Evolutionary conservation across 345 rosid species (phyloP).

Genomic region (Eucalyptus sp.): DNA sequence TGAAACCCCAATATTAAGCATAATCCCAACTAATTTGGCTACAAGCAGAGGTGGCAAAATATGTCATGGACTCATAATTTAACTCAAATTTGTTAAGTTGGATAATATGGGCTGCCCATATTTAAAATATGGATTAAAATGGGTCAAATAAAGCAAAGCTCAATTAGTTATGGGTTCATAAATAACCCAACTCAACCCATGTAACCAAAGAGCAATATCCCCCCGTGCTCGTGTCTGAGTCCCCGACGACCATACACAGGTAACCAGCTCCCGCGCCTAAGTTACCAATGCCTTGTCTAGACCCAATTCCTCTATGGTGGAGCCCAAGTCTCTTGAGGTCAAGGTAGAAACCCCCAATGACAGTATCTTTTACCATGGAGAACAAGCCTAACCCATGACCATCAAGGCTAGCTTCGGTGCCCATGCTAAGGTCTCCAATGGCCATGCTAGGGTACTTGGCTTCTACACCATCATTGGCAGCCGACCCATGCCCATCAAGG

Average conservation of each 20-base stretch:
- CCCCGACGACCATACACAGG: not conserved
- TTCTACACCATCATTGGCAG: not conserved
- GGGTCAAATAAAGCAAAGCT: not conserved
- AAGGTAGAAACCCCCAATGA: not conserved
- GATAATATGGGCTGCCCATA: not conserved
- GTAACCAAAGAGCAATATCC: not conserved
- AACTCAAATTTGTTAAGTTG: not conserved
- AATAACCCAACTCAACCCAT: not conserved
- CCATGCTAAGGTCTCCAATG: not conserved
- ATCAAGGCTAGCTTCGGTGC: too few species aligned
- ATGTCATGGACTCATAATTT: not conserved
- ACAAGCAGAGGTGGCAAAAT: not conserved
- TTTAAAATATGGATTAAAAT: not conserved
- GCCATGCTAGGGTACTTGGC: not conserved
- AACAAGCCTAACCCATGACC: not conserved
- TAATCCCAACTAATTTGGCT: not conserved
- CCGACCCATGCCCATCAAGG: not conserved
- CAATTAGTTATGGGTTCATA: not conserved
- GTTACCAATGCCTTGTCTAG: not conserved
- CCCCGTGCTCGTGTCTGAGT: rapidly evolving
- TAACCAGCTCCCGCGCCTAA: rapidly evolving
- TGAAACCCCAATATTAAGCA: not conserved
- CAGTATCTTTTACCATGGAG: not conserved
- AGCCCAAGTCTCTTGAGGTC: not conserved
- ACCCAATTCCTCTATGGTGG: not conserved